A percentile compares a stretch with the other conserved stretches of the same genome.
These are phyloP conservation scores for Eucalyptus cladocalyx DNA, from an alignment of 345 rosid genomes.

Conservation along the genomic window DNA sequence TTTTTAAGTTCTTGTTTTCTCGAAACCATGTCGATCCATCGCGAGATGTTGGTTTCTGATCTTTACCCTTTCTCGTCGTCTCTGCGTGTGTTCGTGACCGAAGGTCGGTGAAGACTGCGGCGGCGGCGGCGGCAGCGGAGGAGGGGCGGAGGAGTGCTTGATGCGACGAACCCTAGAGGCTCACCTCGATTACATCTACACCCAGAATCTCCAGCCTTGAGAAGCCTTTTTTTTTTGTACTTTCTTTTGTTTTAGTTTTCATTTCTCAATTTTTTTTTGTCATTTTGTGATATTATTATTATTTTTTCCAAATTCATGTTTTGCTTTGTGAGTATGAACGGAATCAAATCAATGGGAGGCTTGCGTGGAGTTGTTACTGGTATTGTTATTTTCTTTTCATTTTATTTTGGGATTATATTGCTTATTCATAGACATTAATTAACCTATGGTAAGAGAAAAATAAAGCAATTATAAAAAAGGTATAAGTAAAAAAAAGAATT, in stretches of 20 bases:
- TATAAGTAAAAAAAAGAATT: background rate
- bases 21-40: background rate
- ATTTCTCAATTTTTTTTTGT: background rate
- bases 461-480: background rate
- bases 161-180: constrained; percentile 4
- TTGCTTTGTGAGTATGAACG: background rate
- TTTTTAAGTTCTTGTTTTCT: background rate
- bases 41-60: background rate
- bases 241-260: background rate
- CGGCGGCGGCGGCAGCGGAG: background rate
- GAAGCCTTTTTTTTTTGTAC: background rate
- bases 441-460: background rate
- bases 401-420: background rate
- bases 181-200: constrained; percentile 5
- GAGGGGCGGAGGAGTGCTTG: constrained; percentile 1
- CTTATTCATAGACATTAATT: background rate
- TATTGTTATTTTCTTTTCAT: background rate
- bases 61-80: background rate
- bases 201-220: constrained; percentile 1
- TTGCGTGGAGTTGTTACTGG: background rate
- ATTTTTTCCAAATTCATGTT: background rate
- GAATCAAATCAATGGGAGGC: background rate
- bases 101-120: constrained; percentile 1
- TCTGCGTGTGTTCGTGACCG: background rate
- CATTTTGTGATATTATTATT: background rate